Base-by-base conservation (phyloP, 306 rosid species). In the Castanea mollissima region DNA sequence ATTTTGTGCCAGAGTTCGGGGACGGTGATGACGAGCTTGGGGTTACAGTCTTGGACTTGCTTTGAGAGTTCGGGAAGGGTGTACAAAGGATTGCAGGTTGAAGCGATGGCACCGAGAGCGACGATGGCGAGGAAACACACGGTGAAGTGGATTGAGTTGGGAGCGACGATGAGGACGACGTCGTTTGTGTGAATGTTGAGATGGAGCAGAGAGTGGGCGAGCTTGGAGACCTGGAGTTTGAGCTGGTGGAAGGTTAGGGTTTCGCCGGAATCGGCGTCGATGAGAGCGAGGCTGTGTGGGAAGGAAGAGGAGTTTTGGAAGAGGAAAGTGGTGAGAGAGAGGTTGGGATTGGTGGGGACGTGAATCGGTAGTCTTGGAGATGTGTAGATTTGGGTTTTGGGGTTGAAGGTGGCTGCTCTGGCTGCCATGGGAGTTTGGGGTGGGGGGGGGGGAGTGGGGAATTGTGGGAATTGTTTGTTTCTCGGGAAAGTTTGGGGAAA, bases 301-400 rank as follows among this genome's bases (percentile, higher is more conserved):
- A 0, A 67, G 15, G 86, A 74, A 15, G 85, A 62, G 46, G 87
- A 44, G 72, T 64, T 74, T 32, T 71, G 79, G 81, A 89, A 87
- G 78, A 88, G 90, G 80, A 91, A 91, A 9, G 92, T 54, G 21
- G 88, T 55, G 29, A 87, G 78, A 32, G 89, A 88, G 85, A 85
- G 88, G 51, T 69, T 64, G 32, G 82, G 79, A 10, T 88, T 69
- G 8, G 73, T 8, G 19, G 90, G 94, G 55, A 90, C 64, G 52
- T 80, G 70, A 35, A 85, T 41, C 15, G 85, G 83, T 13, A 87
- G 89, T 10, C 88, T 76, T 19, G 77, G 85, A 46, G 92, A 88
- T 31, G 15, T 31, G 25, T 65, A 65, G 49, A 14, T 65, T 65
- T 65, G 70, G 20, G 70, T 31, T n/a, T 29, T 16, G 44, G 71